These are phyloP conservation scores for Zalaria obscura DNA, from an alignment of 2,329 filamentous ascomycete species.

Conservation along the genomic window DNA sequence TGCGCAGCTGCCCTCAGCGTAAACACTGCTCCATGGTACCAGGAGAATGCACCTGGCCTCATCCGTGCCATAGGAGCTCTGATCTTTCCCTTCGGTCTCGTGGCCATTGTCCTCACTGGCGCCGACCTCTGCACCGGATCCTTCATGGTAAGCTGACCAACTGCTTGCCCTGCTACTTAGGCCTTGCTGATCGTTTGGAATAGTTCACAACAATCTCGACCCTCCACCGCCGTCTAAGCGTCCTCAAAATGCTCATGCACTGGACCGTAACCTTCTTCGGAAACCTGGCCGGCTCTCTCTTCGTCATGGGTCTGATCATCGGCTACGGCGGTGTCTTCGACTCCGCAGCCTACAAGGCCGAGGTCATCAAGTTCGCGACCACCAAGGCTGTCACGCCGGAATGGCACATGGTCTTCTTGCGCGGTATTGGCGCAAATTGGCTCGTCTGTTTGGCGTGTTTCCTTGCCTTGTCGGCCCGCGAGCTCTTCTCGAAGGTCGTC, in stretches of 20 bases:
- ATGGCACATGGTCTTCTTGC: conserved; percentile 40
- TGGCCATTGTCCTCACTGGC: conserved; percentile 18
- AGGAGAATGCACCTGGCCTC: conserved; percentile 17
- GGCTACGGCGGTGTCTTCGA: conserved; percentile 19
- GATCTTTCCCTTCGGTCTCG: conserved; percentile 21
- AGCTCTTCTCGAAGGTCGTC: conserved; percentile 38
- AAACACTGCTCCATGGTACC: conserved; percentile 17
- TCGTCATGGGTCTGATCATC: conserved; percentile 15
- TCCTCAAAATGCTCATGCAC: conserved; percentile 12
- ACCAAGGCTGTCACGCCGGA: conserved; percentile 34
- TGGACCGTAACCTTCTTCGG: conserved; percentile 18
- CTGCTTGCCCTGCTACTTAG: neutral
- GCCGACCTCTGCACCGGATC: conserved; percentile 19
- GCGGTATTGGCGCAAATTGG: conserved; percentile 31
- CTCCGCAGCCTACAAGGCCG: conserved; percentile 23
- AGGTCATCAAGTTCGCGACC: conserved; percentile 31
- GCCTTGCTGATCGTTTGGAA: neutral
- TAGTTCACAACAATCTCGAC: conserved; percentile 30
- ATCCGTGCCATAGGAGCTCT: conserved; percentile 16
- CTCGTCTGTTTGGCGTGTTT: conserved; percentile 41
- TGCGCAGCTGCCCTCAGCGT: conserved; percentile 16
- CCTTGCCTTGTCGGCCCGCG: conserved; percentile 33
- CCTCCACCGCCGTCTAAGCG: conserved; percentile 23
- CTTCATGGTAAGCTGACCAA: conserved; percentile 12
- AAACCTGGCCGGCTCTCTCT: conserved; percentile 17